Evolutionary conservation across 768 basidiomycete species (phyloP).

Genomic region (Boletus bicolor): DNA sequence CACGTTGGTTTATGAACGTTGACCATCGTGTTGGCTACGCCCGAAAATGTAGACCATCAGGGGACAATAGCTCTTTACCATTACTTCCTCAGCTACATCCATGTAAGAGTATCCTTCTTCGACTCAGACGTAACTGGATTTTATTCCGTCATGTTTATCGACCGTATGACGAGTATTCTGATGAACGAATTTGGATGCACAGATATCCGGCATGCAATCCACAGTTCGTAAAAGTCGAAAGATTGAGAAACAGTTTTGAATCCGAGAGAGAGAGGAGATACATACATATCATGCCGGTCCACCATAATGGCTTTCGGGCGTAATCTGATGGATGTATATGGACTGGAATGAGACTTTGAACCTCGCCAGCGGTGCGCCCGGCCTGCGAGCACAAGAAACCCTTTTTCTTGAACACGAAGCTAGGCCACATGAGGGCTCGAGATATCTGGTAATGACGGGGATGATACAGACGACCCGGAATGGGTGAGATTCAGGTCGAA

Average conservation of each 20-base stretch:
- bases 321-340: constrained; percentile 9
- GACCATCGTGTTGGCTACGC: background rate
- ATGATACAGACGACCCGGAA: constrained; percentile 72
- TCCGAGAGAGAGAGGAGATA: too few species aligned
- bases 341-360: constrained; percentile 37
- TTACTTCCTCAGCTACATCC: background rate
- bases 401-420: constrained; percentile 99
- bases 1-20: background rate
- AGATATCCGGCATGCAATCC: too few species aligned
- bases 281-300: constrained; percentile 84
- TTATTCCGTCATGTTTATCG: too few species aligned
- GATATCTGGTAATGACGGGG: constrained; percentile 70
- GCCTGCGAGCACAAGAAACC: constrained; percentile 82
- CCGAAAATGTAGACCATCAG: background rate
- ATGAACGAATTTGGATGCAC: too few species aligned
- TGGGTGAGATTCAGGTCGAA: background rate
- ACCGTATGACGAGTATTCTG: too few species aligned
- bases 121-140: too few species aligned
- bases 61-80: background rate
- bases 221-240: too few species aligned
- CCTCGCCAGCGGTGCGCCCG: constrained; percentile 75
- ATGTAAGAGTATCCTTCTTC: too few species aligned
- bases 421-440: constrained; percentile 70
- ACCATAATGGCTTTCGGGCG: constrained; percentile 71
- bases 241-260: background rate